Evolutionary conservation across 352 stramenopile genomes (phyloP), one percentile per base, ranked within the genome.

Genomic region (Pythium guiyangense): DNA sequence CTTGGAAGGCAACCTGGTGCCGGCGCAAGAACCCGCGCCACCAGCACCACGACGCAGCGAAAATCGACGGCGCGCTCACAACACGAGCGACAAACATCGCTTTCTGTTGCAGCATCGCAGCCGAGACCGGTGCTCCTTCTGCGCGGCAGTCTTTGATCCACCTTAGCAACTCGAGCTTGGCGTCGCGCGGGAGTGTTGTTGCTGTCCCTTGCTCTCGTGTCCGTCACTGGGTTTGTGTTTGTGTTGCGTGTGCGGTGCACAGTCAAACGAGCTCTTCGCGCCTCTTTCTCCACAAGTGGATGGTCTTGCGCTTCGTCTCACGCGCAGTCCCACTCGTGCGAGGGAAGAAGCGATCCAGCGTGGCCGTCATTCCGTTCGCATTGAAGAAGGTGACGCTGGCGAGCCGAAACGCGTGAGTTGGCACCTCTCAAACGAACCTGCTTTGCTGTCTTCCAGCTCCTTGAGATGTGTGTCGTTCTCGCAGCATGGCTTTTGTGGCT

Each of bases 301-400:
- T 35, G 48, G 35, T 63, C 57, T 63, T 63, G 20, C 40, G 20
- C 34, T 46, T 46, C 12, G 57, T 53, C 6, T 63, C 57, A 26
- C 48, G 40, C 2, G 18, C 6, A 29, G 57, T 48, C 11, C 49
- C 57, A 15, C 6, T 34, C 22, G 44, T 10, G 39, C 27, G 25
- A 39, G 22, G 52, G 31, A 50, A 58, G 26, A 58, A 58, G 15
- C 18, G 40, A 6, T 37, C 11, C 4, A 58, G 40, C 20, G 52
- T 42, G 18, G 48, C 29, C 17, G 6, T 6, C 48, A 53, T 53
- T 18, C 6, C 4, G 31, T 43, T 35, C 17, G 11, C 6, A 11
- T 27, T 5, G 31, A 53, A 25, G 29, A 44, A 39, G 6, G 42
- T 10, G 17, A 44, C 39, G n/a, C n/a, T 29, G 29, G 18, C 48